These are phyloP conservation scores for Hortaea werneckii DNA, from an alignment of 2,329 filamentous ascomycete genomes.

Conservation along the genomic window DNA sequence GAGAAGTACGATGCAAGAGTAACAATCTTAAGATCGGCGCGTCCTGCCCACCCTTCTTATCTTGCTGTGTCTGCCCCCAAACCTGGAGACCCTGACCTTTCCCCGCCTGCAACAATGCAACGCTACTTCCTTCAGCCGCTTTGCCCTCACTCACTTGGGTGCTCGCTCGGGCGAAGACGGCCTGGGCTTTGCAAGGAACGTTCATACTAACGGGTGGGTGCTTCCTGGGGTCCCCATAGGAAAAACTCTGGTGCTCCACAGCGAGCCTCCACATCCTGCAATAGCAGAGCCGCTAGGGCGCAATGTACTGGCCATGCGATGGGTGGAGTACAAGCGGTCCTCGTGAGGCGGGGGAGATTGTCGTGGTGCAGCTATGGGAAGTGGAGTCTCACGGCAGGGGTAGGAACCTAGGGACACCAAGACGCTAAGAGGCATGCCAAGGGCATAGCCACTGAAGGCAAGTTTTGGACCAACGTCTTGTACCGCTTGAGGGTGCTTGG, in stretches of 20 bases:
- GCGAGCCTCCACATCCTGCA: too few relatives aligned
- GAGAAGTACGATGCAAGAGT: background rate
- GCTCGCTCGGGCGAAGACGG: background rate
- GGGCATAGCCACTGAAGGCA: too few relatives aligned
- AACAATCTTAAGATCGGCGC: background rate
- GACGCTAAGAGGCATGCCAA: too few relatives aligned
- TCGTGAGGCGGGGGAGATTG: too few relatives aligned
- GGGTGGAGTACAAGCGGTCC: too few relatives aligned
- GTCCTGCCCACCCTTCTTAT: background rate
- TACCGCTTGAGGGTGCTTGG: too few relatives aligned
- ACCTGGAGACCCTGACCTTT: background rate
- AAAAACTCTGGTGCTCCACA: background rate
- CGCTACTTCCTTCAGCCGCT: background rate
- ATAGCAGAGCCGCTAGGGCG: too few relatives aligned
- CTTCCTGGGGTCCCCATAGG: background rate
- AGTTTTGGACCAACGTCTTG: too few relatives aligned
- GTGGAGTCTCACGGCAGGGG: too few relatives aligned
- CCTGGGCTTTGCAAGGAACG: background rate
- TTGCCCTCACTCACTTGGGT: background rate
- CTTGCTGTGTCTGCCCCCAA: background rate
- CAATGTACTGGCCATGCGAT: too few relatives aligned
- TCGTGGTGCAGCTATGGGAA: too few relatives aligned
- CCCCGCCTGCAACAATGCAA: background rate
- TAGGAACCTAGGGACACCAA: too few relatives aligned
- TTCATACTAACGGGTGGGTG: background rate